Percentiles rank a stretch among this genome's conserved stretches.
phyloP scores from a whole-genome alignment of 2,329 filamentous ascomycete genomes.

The Helotiales sp. region DNA sequence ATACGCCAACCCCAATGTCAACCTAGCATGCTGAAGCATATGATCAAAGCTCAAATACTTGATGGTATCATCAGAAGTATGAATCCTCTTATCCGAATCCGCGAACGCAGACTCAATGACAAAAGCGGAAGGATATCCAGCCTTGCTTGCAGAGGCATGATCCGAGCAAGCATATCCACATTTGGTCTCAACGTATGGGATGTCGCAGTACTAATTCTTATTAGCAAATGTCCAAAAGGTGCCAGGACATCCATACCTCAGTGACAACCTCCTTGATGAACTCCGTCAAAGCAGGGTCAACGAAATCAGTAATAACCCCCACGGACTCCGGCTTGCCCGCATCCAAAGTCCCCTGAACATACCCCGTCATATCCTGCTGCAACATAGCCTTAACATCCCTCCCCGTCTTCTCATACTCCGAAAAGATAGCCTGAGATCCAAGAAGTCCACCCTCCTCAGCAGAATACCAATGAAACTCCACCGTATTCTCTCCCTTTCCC shows the following conservation, averaged over 20 bases:
- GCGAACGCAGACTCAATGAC: constrained; percentile 75
- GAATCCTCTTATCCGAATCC: constrained; percentile 66
- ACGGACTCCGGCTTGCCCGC: constrained; percentile 82
- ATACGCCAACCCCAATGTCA: constrained; percentile 81
- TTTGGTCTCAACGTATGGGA: constrained; percentile 84
- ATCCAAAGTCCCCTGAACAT: constrained; percentile 77
- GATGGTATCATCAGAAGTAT: constrained; percentile 68
- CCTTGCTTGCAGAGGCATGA: constrained; percentile 72
- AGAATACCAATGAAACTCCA: constrained; percentile 97
- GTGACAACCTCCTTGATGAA: constrained; percentile 91
- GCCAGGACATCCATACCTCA: constrained; percentile 44
- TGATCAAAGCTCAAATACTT: constrained; percentile 80
- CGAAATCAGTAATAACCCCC: constrained; percentile 90
- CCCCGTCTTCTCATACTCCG: constrained; percentile 69
- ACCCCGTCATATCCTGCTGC: constrained; percentile 98
- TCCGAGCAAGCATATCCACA: constrained; percentile 85
- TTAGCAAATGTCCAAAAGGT: constrained; percentile 7
- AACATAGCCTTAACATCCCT: constrained; percentile 92
- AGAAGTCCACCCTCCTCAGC: constrained; percentile 87
- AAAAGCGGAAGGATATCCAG: constrained; percentile 73
- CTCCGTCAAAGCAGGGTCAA: constrained; percentile 76
- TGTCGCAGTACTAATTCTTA: constrained; percentile 72
- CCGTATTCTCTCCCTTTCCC: constrained; percentile 76
- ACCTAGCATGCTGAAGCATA: constrained; percentile 85
- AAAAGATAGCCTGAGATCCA: constrained; percentile 88